Base-by-base conservation (phyloP, 1,284 basidiomycete genomes). In the Sporisorium sorghi region DNA sequence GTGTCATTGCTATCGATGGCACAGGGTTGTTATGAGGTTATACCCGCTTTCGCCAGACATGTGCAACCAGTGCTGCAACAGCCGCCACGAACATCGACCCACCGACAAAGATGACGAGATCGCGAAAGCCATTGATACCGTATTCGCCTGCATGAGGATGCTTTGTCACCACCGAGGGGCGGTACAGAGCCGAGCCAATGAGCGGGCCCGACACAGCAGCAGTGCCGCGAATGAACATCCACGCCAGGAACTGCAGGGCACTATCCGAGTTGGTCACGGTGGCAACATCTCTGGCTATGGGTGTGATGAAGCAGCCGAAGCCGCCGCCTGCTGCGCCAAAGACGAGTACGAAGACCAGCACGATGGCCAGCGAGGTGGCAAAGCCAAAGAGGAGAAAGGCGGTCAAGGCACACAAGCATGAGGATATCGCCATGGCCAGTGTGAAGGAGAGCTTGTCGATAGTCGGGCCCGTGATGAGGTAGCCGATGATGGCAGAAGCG, bases 401-500 rank as follows among this genome's bases (percentile, higher is more conserved):
- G 3, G 52, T 37, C 9, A 76, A 42, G 4, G 48, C 51, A 46
- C 76, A 76, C n/a, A 65, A 32, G 6, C 44, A 32, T 2, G 64
- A 60, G 1, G 70, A 74, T 23, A 58, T 48, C n/a, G 59, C 40
- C 73, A 78, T 78, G 19, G 71, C 57, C 21, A 73, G 28, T 14
- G 52, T 49, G 56, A 69, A 76, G 2, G 58, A 49, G 17, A 73
- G 49, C 23, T 24, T 58, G 59, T 80, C 78, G 28, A 70, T 72
- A 2, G 76, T 58, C 0, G 56, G 58, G 10, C 78, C 78, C 11
- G 56, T 66, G 60, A 60, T 21, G 15, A 76, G 43, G 50, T 73
- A 74, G n/a, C 76, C 76, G n/a, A 80, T 23, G 24, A 69, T 68
- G 28, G 73, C 74, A 2, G 73, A 57, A 6, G 78, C 78, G 53